Percentiles rank a stretch among this genome's conserved stretches.
Evolutionary conservation across 495 filamentous ascomycete genomes (phyloP).

Genomic region (Aspergillus campestris): DNA sequence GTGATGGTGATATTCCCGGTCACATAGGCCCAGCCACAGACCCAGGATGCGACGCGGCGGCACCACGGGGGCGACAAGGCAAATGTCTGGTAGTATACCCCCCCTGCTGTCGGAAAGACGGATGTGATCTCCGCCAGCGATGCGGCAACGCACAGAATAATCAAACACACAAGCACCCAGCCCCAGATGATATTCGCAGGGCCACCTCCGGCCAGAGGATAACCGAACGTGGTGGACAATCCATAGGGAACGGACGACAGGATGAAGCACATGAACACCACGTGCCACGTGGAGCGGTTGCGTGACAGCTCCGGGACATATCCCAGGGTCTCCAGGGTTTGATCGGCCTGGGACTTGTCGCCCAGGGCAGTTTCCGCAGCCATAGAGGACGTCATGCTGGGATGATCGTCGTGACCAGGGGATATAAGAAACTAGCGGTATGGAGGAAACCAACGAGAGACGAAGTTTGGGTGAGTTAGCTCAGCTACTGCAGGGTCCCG

Average conservation of each 20-base stretch:
- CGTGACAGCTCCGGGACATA: conserved; percentile 48
- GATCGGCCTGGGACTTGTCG: conserved; percentile 10
- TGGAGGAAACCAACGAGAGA: no score
- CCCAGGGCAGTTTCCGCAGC: background rate
- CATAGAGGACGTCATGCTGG: no score
- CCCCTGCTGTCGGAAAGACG: conserved; percentile 53
- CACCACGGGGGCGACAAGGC: conserved; percentile 40
- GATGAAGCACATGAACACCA: conserved; percentile 31
- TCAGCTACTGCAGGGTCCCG: no score
- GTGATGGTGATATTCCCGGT: conserved; percentile 52
- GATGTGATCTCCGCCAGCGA: conserved; percentile 59
- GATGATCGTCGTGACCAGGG: no score
- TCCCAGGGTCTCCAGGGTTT: conserved; percentile 31
- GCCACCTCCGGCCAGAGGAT: conserved; percentile 49
- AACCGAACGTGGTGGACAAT: conserved; percentile 51
- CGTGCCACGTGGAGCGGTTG: conserved; percentile 39
- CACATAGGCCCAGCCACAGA: conserved; percentile 63
- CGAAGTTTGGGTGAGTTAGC: no score
- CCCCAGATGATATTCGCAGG: conserved; percentile 55
- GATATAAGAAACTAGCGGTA: no score
- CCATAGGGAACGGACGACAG: conserved; percentile 49
- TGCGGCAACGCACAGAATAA: conserved; percentile 53
- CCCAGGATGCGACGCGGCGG: conserved; percentile 51
- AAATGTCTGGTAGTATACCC: conserved; percentile 61
- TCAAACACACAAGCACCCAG: conserved; percentile 51